A percentile compares a stretch with the other conserved stretches of the same genome.
Conservation (phyloP, 2,329 filamentous ascomycete species). For the Beauveria bassiana region DNA sequence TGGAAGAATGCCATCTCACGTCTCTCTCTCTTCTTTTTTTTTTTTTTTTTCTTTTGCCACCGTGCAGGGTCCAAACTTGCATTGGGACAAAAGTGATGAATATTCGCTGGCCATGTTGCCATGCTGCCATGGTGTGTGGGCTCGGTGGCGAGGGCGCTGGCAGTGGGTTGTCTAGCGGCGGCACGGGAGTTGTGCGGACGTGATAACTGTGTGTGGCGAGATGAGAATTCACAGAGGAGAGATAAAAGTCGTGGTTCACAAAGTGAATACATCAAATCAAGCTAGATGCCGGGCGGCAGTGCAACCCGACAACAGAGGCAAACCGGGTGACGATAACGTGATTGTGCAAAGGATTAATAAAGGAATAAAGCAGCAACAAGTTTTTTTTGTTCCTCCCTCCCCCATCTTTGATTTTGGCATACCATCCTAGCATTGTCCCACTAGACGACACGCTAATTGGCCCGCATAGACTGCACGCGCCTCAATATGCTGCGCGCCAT, state of each 20-base stretch:
- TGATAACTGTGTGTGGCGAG: too few relatives aligned
- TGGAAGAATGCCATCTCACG: too few relatives aligned
- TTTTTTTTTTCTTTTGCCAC: neutral
- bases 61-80: neutral
- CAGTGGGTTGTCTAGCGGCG: too few relatives aligned
- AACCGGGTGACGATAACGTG: too few relatives aligned
- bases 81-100: neutral
- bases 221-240: too few relatives aligned
- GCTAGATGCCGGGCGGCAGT: too few relatives aligned
- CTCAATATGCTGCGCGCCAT: slow-evolving; percentile 8
- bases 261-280: too few relatives aligned
- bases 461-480: slow-evolving; percentile 1
- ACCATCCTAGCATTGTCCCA: neutral
- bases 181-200: too few relatives aligned
- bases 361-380: neutral
- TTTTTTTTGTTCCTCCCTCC: neutral
- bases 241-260: too few relatives aligned
- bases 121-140: neutral
- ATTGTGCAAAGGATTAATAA: too few relatives aligned
- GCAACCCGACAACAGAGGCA: too few relatives aligned
- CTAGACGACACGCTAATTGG: neutral
- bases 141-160: neutral
- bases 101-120: neutral
- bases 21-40: too few relatives aligned
- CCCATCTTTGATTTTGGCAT: neutral